Base-by-base conservation (phyloP, 2,329 filamentous ascomycete genomes). In the Pseudogymnoascus sp. region DNA sequence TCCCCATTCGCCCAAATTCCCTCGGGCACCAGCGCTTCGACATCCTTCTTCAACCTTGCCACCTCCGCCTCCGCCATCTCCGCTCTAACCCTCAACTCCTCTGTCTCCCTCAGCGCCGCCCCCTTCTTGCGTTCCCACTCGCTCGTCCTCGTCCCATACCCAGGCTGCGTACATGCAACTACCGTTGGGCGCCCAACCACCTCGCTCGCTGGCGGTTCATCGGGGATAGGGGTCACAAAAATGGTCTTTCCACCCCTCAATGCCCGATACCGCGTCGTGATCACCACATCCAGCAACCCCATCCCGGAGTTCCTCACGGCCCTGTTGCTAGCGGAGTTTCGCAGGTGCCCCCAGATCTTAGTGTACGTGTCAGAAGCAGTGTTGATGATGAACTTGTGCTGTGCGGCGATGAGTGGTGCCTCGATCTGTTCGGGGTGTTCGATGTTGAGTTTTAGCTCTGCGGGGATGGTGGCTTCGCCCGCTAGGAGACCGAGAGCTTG, bases 361-460 rank as follows among this genome's bases (percentile, higher is more conserved):
- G 71, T 75, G 79, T 6, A 73, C 69, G 6, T 70, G 64, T 60
- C 78, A 73, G 45, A 73, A 0, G 79, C 78, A 65, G 85, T 85
- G 67, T 77, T 80, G 1, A 87, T 74, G 13, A 86, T 72, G 74
- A 80, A 86, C 8, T 78, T 77, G 70, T 85, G 82, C 74, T 86
- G 83, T 0, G 80, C 80, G 70, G 77, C 81, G 1, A 78, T 78
- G 23, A 88, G 78, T 64, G 81, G 79, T 19, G 85, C 78, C 3
- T 65, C 68, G 4, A 54, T 62, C 5, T 83, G 75, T 23, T 83
- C 78, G 39, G 82, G 79, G 0, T 82, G 80, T 0, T 85, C 84
- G 10, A 81, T 72, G 14, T 77, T 75, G 19, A 81, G 81, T 36
- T 85, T 76, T 66, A 84, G 75, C 75, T 85, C 81, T 43, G 74